These are phyloP conservation scores for Trifolium dubium DNA, from an alignment of 306 rosid species.

Conservation along the genomic window DNA sequence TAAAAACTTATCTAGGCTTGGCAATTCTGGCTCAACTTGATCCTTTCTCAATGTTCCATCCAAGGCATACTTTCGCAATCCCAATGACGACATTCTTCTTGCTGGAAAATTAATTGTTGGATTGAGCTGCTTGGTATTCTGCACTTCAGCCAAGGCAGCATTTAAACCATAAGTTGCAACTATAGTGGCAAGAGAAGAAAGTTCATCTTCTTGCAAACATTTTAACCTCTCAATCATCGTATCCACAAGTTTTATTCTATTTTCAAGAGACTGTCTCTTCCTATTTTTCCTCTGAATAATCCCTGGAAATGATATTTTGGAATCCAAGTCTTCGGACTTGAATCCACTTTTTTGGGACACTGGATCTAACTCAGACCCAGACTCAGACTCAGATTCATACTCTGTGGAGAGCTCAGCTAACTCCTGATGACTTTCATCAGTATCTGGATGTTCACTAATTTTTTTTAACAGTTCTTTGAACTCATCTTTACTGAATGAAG, in stretches of 20 bases:
- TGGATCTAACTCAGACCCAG: constrained; percentile 59
- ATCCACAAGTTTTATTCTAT: constrained; percentile 60
- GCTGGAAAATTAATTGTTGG: constrained; percentile 43
- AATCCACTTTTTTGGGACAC: constrained; percentile 44
- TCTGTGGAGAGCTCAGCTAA: constrained; percentile 57
- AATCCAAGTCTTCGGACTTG: constrained; percentile 48
- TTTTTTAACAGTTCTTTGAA: constrained; percentile 71
- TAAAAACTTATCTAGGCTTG: constrained; percentile 86
- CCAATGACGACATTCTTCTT: constrained; percentile 57
- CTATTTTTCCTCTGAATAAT: constrained; percentile 54
- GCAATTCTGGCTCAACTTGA: constrained; percentile 64
- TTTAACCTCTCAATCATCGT: constrained; percentile 84
- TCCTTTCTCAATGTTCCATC: constrained; percentile 56
- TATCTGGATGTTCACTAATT: constrained; percentile 85
- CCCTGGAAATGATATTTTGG: constrained; percentile 50
- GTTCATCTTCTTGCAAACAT: constrained; percentile 83
- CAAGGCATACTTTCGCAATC: constrained; percentile 47
- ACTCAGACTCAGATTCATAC: constrained; percentile 55
- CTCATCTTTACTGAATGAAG: constrained; percentile 76
- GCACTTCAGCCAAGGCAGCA: constrained; percentile 81
- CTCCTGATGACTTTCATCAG: constrained; percentile 55
- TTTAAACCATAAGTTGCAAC: constrained; percentile 92
- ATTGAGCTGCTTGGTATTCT: constrained; percentile 59
- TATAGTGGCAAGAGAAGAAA: constrained; percentile 90
- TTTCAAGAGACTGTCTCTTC: constrained; percentile 67